Evolutionary conservation across 2,329 filamentous ascomycete genomes (phyloP).

Genomic region (Exserohilum rostratum): DNA sequence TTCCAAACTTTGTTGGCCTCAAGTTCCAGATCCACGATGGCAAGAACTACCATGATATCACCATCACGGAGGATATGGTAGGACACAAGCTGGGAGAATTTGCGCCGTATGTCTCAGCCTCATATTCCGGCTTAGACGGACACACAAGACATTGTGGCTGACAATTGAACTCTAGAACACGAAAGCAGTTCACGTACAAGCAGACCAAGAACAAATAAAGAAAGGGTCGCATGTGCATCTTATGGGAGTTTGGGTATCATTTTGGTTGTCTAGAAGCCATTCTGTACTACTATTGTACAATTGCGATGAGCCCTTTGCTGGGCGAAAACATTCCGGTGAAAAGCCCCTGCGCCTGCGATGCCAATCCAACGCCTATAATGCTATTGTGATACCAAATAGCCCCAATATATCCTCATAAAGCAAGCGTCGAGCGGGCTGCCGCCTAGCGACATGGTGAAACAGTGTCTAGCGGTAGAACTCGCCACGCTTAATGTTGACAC

Average conservation of each 20-base stretch:
- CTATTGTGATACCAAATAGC: slow-evolving; percentile 9
- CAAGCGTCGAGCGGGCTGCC: neutral
- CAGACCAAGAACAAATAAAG: slow-evolving; percentile 71
- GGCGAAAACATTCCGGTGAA: slow-evolving; percentile 14
- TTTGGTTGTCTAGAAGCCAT: slow-evolving; percentile 32
- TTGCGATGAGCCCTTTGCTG: slow-evolving; percentile 27
- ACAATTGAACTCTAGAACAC: slow-evolving; percentile 57
- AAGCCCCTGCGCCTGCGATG: slow-evolving; percentile 27
- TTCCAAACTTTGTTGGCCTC: slow-evolving; percentile 89
- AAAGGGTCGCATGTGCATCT: slow-evolving; percentile 27
- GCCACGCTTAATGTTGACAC: slow-evolving; percentile 94
- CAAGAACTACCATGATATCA: slow-evolving; percentile 81
- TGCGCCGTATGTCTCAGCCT: slow-evolving; percentile 68
- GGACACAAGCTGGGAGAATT: slow-evolving; percentile 95
- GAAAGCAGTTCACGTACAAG: slow-evolving; percentile 72
- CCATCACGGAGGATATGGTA: slow-evolving; percentile 94
- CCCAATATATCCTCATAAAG: slow-evolving; percentile 2
- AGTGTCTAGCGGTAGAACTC: slow-evolving; percentile 86
- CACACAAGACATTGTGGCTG: neutral
- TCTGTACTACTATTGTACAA: slow-evolving; percentile 46
- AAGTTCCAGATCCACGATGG: slow-evolving; percentile 92
- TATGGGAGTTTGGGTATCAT: slow-evolving; percentile 48
- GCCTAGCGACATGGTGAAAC: neutral
- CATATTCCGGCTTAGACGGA: neutral
- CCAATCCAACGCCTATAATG: slow-evolving; percentile 38